Conservation (phyloP, 306 rosid genomes). For the Styphnolobium japonicum region DNA sequence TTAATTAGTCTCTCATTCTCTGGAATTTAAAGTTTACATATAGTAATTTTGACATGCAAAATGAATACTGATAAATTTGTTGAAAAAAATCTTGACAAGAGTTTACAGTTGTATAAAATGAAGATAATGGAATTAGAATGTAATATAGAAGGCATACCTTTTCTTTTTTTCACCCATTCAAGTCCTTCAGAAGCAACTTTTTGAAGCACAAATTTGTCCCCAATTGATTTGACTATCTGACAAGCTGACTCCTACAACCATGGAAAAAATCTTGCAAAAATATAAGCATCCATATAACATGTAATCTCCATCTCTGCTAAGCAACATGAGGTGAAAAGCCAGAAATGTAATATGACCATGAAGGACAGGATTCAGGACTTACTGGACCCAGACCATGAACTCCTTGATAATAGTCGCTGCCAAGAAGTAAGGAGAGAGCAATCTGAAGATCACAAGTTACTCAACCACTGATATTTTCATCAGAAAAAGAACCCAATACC, state of each 20-base stretch:
- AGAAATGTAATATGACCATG: background rate
- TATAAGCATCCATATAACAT: constrained; percentile 22
- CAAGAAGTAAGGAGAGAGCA: constrained; percentile 75
- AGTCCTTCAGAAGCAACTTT: constrained; percentile 77
- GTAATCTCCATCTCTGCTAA: background rate
- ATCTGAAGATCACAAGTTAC: constrained; percentile 54
- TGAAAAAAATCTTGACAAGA: background rate
- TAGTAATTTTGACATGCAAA: background rate
- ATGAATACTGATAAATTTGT: background rate
- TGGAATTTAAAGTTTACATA: background rate
- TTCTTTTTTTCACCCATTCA: constrained; percentile 52
- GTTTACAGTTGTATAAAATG: background rate
- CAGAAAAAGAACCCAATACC: background rate
- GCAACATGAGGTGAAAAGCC: background rate
- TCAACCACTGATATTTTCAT: constrained; percentile 26
- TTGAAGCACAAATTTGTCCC: constrained; percentile 61
- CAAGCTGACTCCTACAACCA: constrained; percentile 68
- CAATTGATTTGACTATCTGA: constrained; percentile 65
- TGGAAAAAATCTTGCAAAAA: constrained; percentile 4
- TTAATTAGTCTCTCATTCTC: background rate
- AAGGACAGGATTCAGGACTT: constrained; percentile 31
- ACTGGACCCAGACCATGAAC: constrained; percentile 77
- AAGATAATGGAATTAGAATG: constrained; percentile 9
- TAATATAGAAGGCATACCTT: constrained; percentile 20
- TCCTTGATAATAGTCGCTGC: constrained; percentile 74